Conservation (phyloP, 106 monocot species). For the Acorus gramineus region DNA sequence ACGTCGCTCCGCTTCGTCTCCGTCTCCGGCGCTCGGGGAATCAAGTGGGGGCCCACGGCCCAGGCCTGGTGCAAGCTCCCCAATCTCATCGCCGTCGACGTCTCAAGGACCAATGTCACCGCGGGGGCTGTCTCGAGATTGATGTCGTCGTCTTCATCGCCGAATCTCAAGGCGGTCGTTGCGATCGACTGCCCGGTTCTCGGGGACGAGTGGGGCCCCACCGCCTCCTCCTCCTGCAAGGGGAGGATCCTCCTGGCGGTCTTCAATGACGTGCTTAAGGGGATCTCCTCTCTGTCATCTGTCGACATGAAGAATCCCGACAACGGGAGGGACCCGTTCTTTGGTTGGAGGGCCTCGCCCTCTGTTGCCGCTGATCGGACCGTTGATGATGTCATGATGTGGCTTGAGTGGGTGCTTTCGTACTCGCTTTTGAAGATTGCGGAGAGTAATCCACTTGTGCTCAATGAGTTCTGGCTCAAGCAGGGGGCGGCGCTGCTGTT, state of each 20-base stretch:
- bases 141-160: conserved; percentile 25
- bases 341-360: no score
- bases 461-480: conserved; percentile 75
- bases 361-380: no score
- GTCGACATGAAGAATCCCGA: conserved; percentile 10
- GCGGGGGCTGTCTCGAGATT: conserved; percentile 35
- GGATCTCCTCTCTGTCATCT: conserved; percentile 38
- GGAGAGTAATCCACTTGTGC: conserved; percentile 47
- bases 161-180: conserved; percentile 57
- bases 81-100: conserved; percentile 51
- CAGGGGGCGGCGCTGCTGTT: conserved; percentile 65
- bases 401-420: conserved; percentile 90
- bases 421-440: conserved; percentile 63
- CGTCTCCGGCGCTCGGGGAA: conserved; percentile 37
- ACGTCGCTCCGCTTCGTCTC: conserved; percentile 45
- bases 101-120: conserved; percentile 76
- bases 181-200: conserved; percentile 53
- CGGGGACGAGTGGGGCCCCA: conserved; percentile 34
- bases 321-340: no score
- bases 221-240: conserved; percentile 28
- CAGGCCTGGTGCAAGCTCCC: conserved; percentile 42
- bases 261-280: conserved; percentile 53
- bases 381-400: conserved; percentile 49
- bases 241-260: conserved; percentile 50
- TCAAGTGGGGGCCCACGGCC: conserved; percentile 58